Percentiles rank a stretch among this genome's conserved stretches.
These are phyloP conservation scores for Penicillium oxalicum DNA, from an alignment of 2,329 filamentous ascomycete genomes.

Conservation along the genomic window DNA sequence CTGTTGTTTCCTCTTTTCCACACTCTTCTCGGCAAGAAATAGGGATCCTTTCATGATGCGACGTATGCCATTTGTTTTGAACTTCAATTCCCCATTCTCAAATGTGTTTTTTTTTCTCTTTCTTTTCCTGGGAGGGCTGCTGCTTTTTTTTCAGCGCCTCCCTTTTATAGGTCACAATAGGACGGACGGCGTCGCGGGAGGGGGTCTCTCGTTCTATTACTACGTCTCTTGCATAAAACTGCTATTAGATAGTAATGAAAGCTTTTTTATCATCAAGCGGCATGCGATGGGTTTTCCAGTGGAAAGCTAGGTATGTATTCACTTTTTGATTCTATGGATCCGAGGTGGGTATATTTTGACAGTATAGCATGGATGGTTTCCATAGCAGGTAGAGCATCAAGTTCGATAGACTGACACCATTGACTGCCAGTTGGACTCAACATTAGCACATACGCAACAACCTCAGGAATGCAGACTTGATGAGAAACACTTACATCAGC, in stretches of 20 bases:
- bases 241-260: conserved; percentile 25
- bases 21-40: neutral
- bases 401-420: conserved; percentile 29
- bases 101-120: neutral
- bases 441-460: neutral
- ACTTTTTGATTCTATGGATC: too few relatives aligned
- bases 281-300: neutral
- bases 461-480: neutral
- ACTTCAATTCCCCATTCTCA: conserved; percentile 11
- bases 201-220: conserved; percentile 5
- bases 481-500: conserved; percentile 24
- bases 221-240: conserved; percentile 9
- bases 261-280: conserved; percentile 5
- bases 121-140: conserved; percentile 15
- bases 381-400: neutral
- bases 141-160: conserved; percentile 12
- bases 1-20: conserved; percentile 1
- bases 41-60: conserved; percentile 14
- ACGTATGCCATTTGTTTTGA: conserved; percentile 14
- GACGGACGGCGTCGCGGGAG: conserved; percentile 16
- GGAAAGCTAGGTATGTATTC: neutral
- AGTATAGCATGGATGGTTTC: too few relatives aligned
- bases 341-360: too few relatives aligned
- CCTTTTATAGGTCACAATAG: conserved; percentile 12
- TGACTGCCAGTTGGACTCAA: conserved; percentile 16